Percentiles rank a stretch among this genome's conserved stretches.
Evolutionary conservation across 228 moss, liverwort and hornwort genomes (phyloP).

Genomic region (Sphagnum fallax): DNA sequence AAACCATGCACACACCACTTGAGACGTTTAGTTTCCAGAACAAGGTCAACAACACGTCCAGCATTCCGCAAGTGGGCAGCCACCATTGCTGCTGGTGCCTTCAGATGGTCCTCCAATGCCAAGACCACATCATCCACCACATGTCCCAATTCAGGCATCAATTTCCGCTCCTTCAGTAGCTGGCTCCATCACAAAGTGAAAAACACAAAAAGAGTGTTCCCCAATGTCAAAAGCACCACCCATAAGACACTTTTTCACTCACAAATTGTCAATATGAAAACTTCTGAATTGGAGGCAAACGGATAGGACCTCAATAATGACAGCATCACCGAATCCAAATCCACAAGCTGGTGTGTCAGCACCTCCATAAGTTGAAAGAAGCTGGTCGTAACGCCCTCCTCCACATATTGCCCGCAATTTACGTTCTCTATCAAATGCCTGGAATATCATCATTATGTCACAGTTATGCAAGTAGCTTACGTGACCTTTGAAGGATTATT

Average conservation of each 20-base stretch:
- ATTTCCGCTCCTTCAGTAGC: conserved; percentile 72
- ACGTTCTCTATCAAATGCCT: conserved; percentile 83
- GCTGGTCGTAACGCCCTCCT: conserved; percentile 89
- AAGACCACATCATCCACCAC: conserved; percentile 80
- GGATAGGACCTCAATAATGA: conserved; percentile 72
- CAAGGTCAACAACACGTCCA: conserved; percentile 75
- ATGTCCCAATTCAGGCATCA: conserved; percentile 44
- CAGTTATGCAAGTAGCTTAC: too few species aligned
- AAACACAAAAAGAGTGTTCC: not conserved
- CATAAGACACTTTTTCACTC: not conserved
- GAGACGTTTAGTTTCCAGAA: conserved; percentile 71
- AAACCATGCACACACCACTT: conserved; percentile 44
- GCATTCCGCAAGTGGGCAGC: conserved; percentile 48
- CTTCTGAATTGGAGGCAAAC: not conserved
- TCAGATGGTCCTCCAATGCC: conserved; percentile 72
- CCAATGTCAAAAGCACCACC: not conserved
- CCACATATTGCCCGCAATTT: conserved; percentile 86
- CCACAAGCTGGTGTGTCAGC: conserved; percentile 85
- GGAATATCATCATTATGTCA: not conserved
- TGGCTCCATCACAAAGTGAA: conserved; percentile 16
- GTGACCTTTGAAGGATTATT: too few species aligned
- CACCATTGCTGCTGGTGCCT: conserved; percentile 62
- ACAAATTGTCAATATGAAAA: not conserved
- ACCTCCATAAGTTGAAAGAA: conserved; percentile 93
- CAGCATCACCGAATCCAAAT: conserved; percentile 98